Base-by-base conservation (phyloP, 129 eudicot species). In the Tanacetum coccineum region DNA sequence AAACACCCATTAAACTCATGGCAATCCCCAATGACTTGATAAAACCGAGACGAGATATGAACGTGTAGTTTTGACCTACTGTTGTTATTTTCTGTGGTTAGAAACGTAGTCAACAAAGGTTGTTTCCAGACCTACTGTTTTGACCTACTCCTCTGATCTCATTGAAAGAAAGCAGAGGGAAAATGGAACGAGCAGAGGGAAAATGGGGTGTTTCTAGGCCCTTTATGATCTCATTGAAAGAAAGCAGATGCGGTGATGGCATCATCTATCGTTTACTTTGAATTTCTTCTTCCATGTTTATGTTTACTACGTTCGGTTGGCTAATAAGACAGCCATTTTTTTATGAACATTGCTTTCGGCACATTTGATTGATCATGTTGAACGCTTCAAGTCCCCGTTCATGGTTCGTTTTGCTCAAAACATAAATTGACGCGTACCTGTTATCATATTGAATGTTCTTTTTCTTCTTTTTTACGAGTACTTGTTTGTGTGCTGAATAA, bases 121-220 rank as follows among this genome's bases (percentile, higher is more conserved):
- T 28, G 44, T 28, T 0, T n/a, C n/a, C n/a, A n/a, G n/a, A n/a
- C n/a, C n/a, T 28, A 44, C 18, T 45, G 28, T 57, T 79, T 90
- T 72, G 95, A 90, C 20, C n/a, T n/a, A n/a, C n/a, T n/a, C n/a
- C n/a, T n/a, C n/a, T n/a, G n/a, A n/a, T n/a, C n/a, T n/a, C n/a
- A n/a, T n/a, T n/a, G n/a, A n/a, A n/a, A n/a, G n/a, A n/a, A n/a
- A n/a, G n/a, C n/a, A n/a, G n/a, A n/a, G n/a, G n/a, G n/a, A n/a
- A 85, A 66, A 75, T 90, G 97, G 97, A 87, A 90, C n/a, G 95
- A 87, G 77, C 95, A 91, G 91, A 82, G 88, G 85, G 95, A 82
- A 76, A 82, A 78, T 63, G 96, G 96, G 28, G 77, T 79, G 49
- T 89, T 89, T 65, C 87, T 90, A 9, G 94, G 96, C 25, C 96